phyloP scores from a whole-genome alignment of 2,329 filamentous ascomycete genomes.

The Calonectria pteridis region DNA sequence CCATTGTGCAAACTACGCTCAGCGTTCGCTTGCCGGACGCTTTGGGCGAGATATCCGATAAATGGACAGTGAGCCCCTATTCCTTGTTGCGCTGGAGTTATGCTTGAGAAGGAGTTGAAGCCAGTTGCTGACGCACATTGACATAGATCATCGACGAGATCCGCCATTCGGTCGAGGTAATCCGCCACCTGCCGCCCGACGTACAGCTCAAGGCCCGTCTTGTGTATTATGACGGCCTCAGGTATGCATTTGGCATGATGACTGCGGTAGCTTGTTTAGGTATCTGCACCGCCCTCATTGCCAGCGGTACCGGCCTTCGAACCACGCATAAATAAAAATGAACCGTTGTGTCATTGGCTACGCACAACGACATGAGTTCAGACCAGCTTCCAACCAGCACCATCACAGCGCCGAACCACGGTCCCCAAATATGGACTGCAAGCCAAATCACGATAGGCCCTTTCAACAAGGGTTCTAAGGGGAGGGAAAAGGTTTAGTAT shows the following conservation, averaged over 20 bases:
- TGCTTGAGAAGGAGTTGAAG: not conserved
- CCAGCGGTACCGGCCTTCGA: slow-evolving; percentile 47
- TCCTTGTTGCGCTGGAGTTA: slow-evolving; percentile 31
- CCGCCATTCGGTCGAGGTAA: slow-evolving; percentile 69
- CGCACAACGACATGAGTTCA: not conserved
- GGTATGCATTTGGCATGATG: slow-evolving; percentile 67
- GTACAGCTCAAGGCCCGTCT: slow-evolving; percentile 67
- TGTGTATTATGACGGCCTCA: slow-evolving; percentile 71
- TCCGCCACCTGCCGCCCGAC: slow-evolving; percentile 67
- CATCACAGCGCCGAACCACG: not conserved
- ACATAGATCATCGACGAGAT: slow-evolving; percentile 71
- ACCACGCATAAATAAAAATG: slow-evolving; percentile 38
- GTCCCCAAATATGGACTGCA: no score
- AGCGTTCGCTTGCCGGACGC: slow-evolving; percentile 65
- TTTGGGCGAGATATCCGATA: slow-evolving; percentile 67
- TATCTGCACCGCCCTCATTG: slow-evolving; percentile 47
- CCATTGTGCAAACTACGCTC: slow-evolving; percentile 73
- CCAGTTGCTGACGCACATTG: slow-evolving; percentile 32
- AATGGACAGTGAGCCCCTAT: slow-evolving; percentile 64
- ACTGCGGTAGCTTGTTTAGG: slow-evolving; percentile 64
- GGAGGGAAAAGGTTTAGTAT: not conserved
- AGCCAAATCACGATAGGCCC: not conserved
- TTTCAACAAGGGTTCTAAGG: not conserved
- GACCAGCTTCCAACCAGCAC: not conserved
- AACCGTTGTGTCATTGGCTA: no score